These are phyloP conservation scores for Komagataella pseudopastoris DNA, from an alignment of 805 yeast species.

Conservation along the genomic window DNA sequence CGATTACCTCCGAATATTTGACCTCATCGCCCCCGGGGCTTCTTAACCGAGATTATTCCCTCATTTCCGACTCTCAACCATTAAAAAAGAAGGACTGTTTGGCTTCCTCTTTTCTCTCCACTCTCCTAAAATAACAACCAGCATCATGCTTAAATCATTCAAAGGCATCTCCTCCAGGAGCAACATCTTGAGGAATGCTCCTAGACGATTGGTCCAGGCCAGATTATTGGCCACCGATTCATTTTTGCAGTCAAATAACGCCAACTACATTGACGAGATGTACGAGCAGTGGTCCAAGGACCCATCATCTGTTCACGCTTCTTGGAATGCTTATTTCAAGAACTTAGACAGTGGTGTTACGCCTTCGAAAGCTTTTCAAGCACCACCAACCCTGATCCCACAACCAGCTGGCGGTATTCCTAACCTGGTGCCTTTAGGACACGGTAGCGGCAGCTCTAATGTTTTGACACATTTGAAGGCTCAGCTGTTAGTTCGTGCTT, in stretches of 20 bases:
- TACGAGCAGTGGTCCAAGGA: constrained; percentile 88
- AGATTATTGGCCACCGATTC: constrained; percentile 39
- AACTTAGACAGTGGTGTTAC: constrained; percentile 70
- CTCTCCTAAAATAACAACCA: not conserved
- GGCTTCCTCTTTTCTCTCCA: not conserved
- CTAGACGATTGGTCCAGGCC: not conserved
- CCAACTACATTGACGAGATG: constrained; percentile 95
- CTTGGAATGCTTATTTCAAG: constrained; percentile 96
- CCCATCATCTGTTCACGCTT: constrained; percentile 82
- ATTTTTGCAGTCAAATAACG: constrained; percentile 73
- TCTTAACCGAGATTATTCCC: not conserved
- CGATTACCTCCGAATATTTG: not conserved
- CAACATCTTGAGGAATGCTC: not conserved
- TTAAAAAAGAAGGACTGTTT: not conserved
- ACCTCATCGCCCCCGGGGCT: not conserved
- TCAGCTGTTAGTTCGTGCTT: constrained; percentile 93
- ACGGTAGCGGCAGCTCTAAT: constrained; percentile 40
- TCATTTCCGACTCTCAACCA: not conserved
- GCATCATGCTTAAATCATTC: not conserved
- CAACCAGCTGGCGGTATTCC: constrained; percentile 68
- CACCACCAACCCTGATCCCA: constrained; percentile 88
- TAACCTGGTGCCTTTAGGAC: constrained; percentile 33
- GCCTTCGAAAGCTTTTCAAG: constrained; percentile 63
- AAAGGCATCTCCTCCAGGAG: not conserved
- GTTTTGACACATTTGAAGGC: constrained; percentile 85